Conservation (phyloP, 306 rosid genomes). For the Quercus glauca region DNA sequence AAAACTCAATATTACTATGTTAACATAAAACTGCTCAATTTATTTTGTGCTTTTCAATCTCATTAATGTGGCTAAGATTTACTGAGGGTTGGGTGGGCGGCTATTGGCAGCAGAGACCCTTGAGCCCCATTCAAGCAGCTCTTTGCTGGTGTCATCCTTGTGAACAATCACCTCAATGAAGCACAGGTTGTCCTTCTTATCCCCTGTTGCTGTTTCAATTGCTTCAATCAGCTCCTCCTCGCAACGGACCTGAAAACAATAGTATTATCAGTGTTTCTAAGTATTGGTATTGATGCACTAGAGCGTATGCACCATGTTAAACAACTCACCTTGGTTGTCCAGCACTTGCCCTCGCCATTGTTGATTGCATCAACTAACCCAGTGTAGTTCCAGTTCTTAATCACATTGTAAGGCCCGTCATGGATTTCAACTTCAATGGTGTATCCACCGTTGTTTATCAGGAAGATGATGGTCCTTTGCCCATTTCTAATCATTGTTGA, state of each 20-base stretch:
- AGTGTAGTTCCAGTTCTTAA: slow-evolving; percentile 70
- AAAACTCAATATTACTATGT: too few species aligned
- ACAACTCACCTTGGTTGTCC: slow-evolving; percentile 62
- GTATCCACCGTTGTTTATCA: slow-evolving; percentile 71
- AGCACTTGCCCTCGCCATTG: slow-evolving; percentile 71
- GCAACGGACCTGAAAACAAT: slow-evolving; percentile 38
- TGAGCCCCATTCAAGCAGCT: slow-evolving; percentile 62
- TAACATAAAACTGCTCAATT: neutral
- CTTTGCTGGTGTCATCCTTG: slow-evolving; percentile 71
- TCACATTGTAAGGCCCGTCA: slow-evolving; percentile 69
- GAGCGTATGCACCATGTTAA: neutral
- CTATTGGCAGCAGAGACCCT: slow-evolving; percentile 44
- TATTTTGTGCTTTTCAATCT: neutral
- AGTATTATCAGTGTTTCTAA: neutral
- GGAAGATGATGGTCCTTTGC: slow-evolving; percentile 53
- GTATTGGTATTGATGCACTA: neutral
- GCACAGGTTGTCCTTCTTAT: slow-evolving; percentile 46
- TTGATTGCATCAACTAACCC: slow-evolving; percentile 60
- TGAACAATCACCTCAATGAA: slow-evolving; percentile 63
- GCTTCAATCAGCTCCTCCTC: slow-evolving; percentile 62
- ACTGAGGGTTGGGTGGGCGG: slow-evolving; percentile 47
- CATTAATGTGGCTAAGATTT: neutral
- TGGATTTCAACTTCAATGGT: slow-evolving; percentile 71
- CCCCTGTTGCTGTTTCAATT: slow-evolving; percentile 43
- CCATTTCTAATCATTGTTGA: slow-evolving; percentile 58